Conservation (phyloP, 139 green algal species). For the Ettlia oleoabundans region DNA sequence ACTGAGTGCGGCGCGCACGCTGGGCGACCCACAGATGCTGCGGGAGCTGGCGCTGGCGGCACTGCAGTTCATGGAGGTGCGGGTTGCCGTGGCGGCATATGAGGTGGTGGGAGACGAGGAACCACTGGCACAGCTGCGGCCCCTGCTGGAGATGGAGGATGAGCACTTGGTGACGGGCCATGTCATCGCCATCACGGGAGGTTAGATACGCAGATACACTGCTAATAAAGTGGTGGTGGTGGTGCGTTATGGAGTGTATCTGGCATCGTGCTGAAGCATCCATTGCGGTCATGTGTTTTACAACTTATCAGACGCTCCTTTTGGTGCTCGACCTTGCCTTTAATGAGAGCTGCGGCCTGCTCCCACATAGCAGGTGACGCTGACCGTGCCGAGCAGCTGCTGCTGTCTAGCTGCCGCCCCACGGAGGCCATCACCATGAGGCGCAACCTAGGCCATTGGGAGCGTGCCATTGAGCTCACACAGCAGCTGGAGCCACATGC, state of each 20-base stretch:
- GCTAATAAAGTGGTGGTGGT: too few species aligned
- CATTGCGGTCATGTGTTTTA: too few species aligned
- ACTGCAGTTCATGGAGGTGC: constrained; percentile 71
- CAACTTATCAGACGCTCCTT: too few species aligned
- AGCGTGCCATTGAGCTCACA: constrained; percentile 74
- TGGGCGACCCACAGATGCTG: constrained; percentile 63
- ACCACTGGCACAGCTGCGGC: constrained; percentile 72
- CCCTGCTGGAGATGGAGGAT: constrained; percentile 69
- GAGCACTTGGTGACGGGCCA: constrained; percentile 76
- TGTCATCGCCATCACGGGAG: constrained; percentile 69
- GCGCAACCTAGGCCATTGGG: constrained; percentile 81
- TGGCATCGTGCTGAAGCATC: too few species aligned
- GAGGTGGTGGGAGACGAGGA: constrained; percentile 63
- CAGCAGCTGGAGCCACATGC: constrained; percentile 65
- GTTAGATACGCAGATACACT: not conserved
- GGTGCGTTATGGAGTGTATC: too few species aligned
- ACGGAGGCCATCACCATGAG: constrained; percentile 79
- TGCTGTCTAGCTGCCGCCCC: constrained; percentile 64
- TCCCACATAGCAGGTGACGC: constrained; percentile 63
- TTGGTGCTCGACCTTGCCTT: too few species aligned
- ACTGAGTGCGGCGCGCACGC: constrained; percentile 52
- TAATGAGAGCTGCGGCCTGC: too few species aligned
- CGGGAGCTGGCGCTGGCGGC: constrained; percentile 57
- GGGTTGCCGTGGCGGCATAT: constrained; percentile 65
- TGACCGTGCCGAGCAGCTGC: constrained; percentile 72